Evolutionary conservation across 1,284 basidiomycete genomes (phyloP).

Genomic region (Austroboletus olivaceoglutinosus): DNA sequence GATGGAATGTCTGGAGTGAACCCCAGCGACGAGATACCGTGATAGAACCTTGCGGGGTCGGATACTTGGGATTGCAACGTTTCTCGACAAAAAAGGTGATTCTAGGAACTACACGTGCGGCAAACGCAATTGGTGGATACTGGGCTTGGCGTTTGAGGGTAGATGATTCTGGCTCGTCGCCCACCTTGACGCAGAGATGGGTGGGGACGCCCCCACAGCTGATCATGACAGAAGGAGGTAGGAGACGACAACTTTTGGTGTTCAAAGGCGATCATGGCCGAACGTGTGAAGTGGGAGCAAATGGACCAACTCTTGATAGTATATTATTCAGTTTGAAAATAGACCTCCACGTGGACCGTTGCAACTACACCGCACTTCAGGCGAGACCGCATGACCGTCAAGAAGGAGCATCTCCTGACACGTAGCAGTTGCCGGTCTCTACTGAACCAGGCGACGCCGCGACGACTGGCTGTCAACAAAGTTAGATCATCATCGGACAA

Average conservation of each 20-base stretch:
- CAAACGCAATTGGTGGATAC: not conserved
- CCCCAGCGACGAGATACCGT: not conserved
- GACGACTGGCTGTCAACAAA: not conserved
- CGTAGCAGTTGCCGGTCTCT: not conserved
- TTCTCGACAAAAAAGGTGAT: not conserved
- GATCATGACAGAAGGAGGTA: not conserved
- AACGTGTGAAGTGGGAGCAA: not conserved
- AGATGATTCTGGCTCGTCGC: not conserved
- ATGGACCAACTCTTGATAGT: not conserved
- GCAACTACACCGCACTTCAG: constrained; percentile 20
- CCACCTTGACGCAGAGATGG: not conserved
- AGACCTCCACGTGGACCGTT: not conserved
- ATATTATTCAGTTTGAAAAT: not conserved
- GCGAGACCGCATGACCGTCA: constrained; percentile 5
- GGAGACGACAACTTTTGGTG: not conserved
- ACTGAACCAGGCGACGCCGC: not conserved
- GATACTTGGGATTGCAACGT: not conserved
- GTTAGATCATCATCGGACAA: too few relatives aligned
- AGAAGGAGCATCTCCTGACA: constrained; percentile 1
- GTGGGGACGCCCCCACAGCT: not conserved
- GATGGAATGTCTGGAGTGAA: not conserved
- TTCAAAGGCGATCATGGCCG: not conserved
- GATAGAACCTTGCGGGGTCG: not conserved
- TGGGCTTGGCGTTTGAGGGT: constrained; percentile 17
- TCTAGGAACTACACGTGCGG: not conserved